Evolutionary conservation across 2,329 filamentous ascomycete genomes (phyloP), one percentile per base, ranked within the genome.

Genomic region (Alternaria burnsii): DNA sequence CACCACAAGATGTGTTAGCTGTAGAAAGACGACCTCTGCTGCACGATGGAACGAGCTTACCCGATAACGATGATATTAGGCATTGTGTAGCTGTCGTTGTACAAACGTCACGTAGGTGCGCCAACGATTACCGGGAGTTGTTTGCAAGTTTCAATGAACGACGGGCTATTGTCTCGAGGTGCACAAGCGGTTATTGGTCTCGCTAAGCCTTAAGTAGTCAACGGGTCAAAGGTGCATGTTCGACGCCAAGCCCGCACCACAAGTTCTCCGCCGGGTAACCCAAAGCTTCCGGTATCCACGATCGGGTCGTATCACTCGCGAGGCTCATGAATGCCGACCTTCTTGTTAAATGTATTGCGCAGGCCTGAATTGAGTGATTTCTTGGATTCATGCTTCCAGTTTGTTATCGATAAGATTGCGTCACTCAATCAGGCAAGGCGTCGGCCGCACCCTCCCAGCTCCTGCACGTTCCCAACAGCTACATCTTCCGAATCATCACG

Each of bases 1-100:
- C n/a, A 40, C 32, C 11, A n/a, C 22, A 9, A 30, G 38, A 30
- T 38, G 5, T 32, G 36, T 52, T 24, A 46, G 16, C 11, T 38
- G 30, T 28, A 7, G 32, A n/a, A n/a, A 52, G 34, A 11, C n/a
- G 10, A 14, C 16, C n/a, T 46, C 11, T 30, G 20, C 12, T 14
- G 14, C 3, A 32, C 7, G 10, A 20, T 30, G 16, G 22, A 9
- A 12, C 32, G 40, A 40, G 56, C 77, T 69, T 70, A 83, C 82
- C 82, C 82, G 24, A 84, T 71, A 6, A 84, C 79, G 7, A 82
- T 78, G 46, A 84, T 77, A 46, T 78, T 78, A n/a, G 40, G 24
- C 52, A 54, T 54, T 7, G 41, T 47, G 28, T n/a, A 36, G 20
- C 18, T 48, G 18, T 12, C 2, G 22, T 48, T 2, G 9, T n/a